A percentile compares a stretch with the other conserved stretches of the same genome.
These are phyloP conservation scores for Hypoxylon sp. DNA, from an alignment of 2,329 filamentous ascomycete species.

Conservation along the genomic window DNA sequence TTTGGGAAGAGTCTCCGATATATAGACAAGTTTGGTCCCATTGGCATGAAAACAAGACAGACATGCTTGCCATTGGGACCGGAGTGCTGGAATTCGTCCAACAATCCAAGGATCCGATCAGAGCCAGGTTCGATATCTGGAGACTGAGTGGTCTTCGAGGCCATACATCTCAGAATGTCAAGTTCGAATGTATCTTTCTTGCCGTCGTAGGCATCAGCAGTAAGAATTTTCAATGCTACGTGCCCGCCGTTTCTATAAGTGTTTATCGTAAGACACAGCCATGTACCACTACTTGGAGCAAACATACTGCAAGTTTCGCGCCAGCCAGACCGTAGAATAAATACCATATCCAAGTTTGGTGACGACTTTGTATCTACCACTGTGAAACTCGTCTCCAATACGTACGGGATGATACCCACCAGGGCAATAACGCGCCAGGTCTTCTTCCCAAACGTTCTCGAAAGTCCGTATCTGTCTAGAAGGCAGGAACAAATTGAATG, in stretches of 20 bases:
- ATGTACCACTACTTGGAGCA: background rate
- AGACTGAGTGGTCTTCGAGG: background rate
- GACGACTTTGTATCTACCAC: background rate
- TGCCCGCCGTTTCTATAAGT: background rate
- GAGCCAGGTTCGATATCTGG: background rate
- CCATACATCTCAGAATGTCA: background rate
- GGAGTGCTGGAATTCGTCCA: background rate
- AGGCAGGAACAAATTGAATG: background rate
- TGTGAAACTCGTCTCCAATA: background rate
- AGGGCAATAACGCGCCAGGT: background rate
- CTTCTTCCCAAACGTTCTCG: background rate
- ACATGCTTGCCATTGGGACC: background rate
- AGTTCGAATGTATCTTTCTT: background rate
- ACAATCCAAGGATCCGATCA: background rate
- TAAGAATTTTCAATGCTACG: background rate
- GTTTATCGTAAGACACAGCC: background rate
- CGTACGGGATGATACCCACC: background rate
- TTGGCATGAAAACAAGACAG: background rate
- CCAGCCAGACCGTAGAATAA: constrained; percentile 1
- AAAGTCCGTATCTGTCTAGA: background rate
- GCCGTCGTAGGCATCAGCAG: background rate
- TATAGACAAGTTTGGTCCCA: background rate
- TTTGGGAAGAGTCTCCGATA: background rate
- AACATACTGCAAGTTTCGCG: background rate
- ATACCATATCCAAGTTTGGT: background rate